A percentile compares a stretch with the other conserved stretches of the same genome.
Conservation (phyloP, 805 yeast species). For the Geotrichum ghanense region DNA sequence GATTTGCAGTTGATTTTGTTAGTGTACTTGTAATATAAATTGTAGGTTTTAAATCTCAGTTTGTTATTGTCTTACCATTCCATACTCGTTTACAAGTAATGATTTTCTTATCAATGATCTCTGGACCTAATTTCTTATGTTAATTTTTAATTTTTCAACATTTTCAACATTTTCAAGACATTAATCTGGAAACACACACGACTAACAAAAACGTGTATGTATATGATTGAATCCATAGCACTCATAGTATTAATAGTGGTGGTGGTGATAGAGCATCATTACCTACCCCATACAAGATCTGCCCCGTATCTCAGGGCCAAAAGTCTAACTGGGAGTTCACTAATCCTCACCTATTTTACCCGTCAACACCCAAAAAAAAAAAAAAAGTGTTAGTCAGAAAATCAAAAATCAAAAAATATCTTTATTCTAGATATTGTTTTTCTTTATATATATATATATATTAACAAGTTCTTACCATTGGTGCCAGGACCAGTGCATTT, state of each 20-base stretch:
- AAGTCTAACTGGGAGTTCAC: conserved; percentile 84
- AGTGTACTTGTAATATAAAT: not conserved
- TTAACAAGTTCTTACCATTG: conserved; percentile 55
- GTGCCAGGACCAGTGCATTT: conserved; percentile 80
- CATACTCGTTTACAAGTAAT: conserved; percentile 53
- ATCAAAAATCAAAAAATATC: not conserved
- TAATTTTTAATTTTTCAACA: no score
- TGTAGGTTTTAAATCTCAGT: no score
- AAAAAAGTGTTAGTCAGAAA: not conserved
- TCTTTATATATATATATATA: not conserved
- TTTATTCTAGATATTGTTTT: not conserved
- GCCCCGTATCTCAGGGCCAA: conserved; percentile 77
- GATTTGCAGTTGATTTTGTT: conserved; percentile 8
- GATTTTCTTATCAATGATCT: conserved; percentile 78
- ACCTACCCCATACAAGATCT: conserved; percentile 77
- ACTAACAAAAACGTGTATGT: no score
- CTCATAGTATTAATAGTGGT: conserved; percentile 8
- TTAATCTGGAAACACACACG: no score
- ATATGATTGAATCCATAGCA: no score
- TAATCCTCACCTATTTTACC: conserved; percentile 75
- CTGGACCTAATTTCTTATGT: conserved; percentile 43
- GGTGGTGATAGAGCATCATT: not conserved
- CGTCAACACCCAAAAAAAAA: no score
- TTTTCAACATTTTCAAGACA: no score
- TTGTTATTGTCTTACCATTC: conserved; percentile 42